Evolutionary conservation across 345 rosid species (phyloP), one percentile per base, ranked within the genome.

Genomic region (Lumnitzera littorea): DNA sequence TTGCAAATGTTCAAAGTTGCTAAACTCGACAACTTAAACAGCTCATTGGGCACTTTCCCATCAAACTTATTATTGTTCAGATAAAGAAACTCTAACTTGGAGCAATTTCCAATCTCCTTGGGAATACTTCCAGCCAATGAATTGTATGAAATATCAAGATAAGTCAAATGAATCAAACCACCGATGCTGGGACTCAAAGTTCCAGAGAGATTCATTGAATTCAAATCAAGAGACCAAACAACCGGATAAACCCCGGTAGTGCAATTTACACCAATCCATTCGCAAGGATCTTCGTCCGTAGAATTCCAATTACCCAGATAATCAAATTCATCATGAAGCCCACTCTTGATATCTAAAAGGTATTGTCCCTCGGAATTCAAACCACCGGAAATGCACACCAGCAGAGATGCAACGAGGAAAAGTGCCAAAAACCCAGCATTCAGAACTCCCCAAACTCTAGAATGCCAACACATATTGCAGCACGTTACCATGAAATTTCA

Each of bases 241-340:
- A 81, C 74, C 13, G 75, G 78, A 67, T 68, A 71, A 58, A 62
- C 64, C 47, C 67, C 75, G 2, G 67, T 46, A 63, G 78, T 76
- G 82, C 99, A 94, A 55, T 77, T 73, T 62, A 94, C 91, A 60
- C 99, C 95, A 43, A 60, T 67, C 99, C 99, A 94, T 15, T 60
- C 55, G 70, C 99, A 94, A 0, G 99, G 97, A 8, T 80, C 84
- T 72, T 80, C 87, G 48, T 88, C 97, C 46, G 46, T 63, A 20
- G 75, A 55, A 17, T 82, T 84, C 99, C 99, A 94, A 55, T 74
- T 76, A 58, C 62, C 69, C 16, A 94, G 82, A 74, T 64, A 64
- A 57, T 69, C 68, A 50, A 67, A 61, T 1, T 74, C 54, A 73
- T 90, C 96, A 36, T 73, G 73, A 50, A 94, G 68, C 41, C 77